Evolutionary conservation across 1,139 yeast genomes (phyloP).

Genomic region (Pichia norvegensis): DNA sequence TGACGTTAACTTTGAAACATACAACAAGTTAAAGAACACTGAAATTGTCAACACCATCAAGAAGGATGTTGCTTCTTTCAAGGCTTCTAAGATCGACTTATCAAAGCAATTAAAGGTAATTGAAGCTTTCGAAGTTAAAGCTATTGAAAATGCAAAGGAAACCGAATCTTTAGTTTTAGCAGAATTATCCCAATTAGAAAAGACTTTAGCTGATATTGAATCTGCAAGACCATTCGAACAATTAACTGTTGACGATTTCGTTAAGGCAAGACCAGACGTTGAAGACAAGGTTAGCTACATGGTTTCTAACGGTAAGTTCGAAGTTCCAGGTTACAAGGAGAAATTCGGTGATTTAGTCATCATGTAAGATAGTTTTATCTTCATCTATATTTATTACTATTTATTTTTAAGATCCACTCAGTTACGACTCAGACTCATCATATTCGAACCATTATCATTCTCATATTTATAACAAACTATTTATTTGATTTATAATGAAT

Average conservation of each 20-base stretch:
- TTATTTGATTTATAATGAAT: neutral
- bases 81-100: slow-evolving; percentile 79
- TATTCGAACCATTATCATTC: neutral
- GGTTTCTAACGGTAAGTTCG: slow-evolving; percentile 97
- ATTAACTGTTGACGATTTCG: slow-evolving; percentile 90
- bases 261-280: slow-evolving; percentile 93
- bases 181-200: slow-evolving; percentile 79
- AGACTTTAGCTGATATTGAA: slow-evolving; percentile 88
- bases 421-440: slow-evolving; percentile 9
- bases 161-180: slow-evolving; percentile 84
- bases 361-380: slow-evolving; percentile 46
- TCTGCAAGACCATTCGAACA: slow-evolving; percentile 96
- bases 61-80: slow-evolving; percentile 63
- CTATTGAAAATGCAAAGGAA: slow-evolving; percentile 88
- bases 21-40: slow-evolving; percentile 78
- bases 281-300: slow-evolving; percentile 92
- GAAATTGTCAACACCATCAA: slow-evolving; percentile 77
- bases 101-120: slow-evolving; percentile 87
- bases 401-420: slow-evolving; percentile 8
- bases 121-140: slow-evolving; percentile 90
- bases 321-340: slow-evolving; percentile 96
- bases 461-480: neutral
- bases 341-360: slow-evolving; percentile 93
- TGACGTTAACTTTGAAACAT: slow-evolving; percentile 72
- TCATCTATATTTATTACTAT: slow-evolving; percentile 10